These are phyloP conservation scores for Amanita polypyramis DNA, from an alignment of 768 basidiomycete species.

Conservation along the genomic window DNA sequence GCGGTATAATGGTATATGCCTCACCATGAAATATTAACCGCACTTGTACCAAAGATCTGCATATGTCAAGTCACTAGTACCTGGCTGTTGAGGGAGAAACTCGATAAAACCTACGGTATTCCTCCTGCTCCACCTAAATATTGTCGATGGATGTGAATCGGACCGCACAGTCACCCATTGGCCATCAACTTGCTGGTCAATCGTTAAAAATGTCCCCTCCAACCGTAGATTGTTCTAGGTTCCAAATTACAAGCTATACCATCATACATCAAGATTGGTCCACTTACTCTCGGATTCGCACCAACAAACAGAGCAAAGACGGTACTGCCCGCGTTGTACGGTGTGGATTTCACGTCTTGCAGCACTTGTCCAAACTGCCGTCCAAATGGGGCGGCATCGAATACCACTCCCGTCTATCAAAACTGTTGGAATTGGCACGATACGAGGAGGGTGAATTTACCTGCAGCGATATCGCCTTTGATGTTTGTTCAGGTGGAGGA, in stretches of 20 bases:
- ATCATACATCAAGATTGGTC: conserved; percentile 8
- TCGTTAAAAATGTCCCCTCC: conserved; percentile 61
- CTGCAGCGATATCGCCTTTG: conserved; percentile 58
- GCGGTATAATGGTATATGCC: conserved; percentile 9
- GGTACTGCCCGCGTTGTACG: conserved; percentile 47
- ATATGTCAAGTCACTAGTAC: background rate
- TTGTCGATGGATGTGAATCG: conserved; percentile 74
- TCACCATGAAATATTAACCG: conserved; percentile 59
- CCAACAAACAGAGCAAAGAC: conserved; percentile 61
- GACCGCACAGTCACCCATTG: conserved; percentile 51
- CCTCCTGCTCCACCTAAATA: conserved; percentile 52
- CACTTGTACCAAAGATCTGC: conserved; percentile 50
- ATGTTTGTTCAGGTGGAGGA: conserved; percentile 53
- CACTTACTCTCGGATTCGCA: conserved; percentile 63
- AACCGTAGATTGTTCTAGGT: conserved; percentile 66
- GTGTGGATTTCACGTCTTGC: conserved; percentile 34
- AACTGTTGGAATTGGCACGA: background rate
- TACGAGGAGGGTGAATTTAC: conserved; percentile 20
- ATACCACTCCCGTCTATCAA: conserved; percentile 46
- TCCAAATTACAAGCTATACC: background rate
- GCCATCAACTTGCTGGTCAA: conserved; percentile 41
- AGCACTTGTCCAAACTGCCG: conserved; percentile 55
- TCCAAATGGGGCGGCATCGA: conserved; percentile 46
- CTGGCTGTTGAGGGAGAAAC: background rate
- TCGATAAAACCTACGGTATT: conserved; percentile 30